Evolutionary conservation across 768 basidiomycete genomes (phyloP), one percentile per base, ranked within the genome.

Genomic region (Lactifluus echinatus): DNA sequence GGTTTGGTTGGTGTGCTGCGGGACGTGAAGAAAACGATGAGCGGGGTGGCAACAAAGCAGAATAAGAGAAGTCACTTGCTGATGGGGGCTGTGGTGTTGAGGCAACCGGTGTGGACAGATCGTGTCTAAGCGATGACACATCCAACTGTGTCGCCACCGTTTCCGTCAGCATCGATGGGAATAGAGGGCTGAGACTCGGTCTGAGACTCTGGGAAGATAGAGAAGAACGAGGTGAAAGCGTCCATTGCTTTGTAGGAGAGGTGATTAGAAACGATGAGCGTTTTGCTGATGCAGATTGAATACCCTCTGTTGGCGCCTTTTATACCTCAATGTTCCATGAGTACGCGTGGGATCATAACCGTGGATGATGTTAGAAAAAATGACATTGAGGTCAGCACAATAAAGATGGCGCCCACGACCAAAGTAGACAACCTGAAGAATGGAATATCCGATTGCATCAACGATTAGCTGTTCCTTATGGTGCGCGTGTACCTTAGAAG

Each of bases 111-210:
- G 3, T 43, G 4, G 6, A 23, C 40, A 42, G 31, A 33, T 24
- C 24, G 15, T 40, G 19, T 44, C 21, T 40, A 59, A 7, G 58
- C 54, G 3, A 59, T 39, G 28, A 45, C 10, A 21, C 58, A 59
- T 15, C n/a, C 6, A 39, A 8, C 5, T 8, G 4, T 31, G 10
- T 12, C 14, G 19, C 8, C 2, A 2, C 47, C 28, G n/a, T 11
- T 4, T 4, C 11, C 34, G 36, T 55, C 53, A 6, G 53, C 42
- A 12, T 56, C 47, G 11, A 59, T 33, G 43, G 58, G 54, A 7
- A 26, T 47, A 4, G 52, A 28, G 8, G 57, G 34, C 26, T 49
- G n/a, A 7, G 37, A 21, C 1, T 17, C 53, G n/a, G 53, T 11
- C 31, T 24, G 26, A 31, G 57, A 15, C 45, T 55, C 47, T 8